These are phyloP conservation scores for Anthracocystis setariae DNA, from an alignment of 1,284 basidiomycete genomes.

Conservation along the genomic window DNA sequence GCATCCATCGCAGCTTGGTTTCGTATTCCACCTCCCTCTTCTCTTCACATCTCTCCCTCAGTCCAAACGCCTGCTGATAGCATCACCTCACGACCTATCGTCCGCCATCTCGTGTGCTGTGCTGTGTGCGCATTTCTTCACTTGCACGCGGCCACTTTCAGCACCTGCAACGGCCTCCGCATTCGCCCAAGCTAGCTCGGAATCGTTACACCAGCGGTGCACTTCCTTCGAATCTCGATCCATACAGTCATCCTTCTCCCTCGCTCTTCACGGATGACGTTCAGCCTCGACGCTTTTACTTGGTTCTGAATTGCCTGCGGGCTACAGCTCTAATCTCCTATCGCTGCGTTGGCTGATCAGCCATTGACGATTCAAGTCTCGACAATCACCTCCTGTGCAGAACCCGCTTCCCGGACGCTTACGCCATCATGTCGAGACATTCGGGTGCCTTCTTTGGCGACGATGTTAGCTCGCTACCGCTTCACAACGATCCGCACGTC, in stretches of 20 bases:
- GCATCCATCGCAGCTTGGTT: not conserved
- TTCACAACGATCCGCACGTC: conserved; percentile 46
- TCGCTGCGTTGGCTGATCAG: not conserved
- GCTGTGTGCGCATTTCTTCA: not conserved
- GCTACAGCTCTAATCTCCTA: conserved; percentile 6
- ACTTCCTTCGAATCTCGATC: conserved; percentile 1
- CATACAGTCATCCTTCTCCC: not conserved
- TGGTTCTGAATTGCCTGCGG: conserved; percentile 24
- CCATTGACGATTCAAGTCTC: not conserved
- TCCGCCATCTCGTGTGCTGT: too few relatives aligned
- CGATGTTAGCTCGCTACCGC: conserved; percentile 35
- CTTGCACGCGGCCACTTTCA: not conserved
- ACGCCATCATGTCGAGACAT: conserved; percentile 38
- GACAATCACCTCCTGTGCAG: too few relatives aligned
- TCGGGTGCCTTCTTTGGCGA: conserved; percentile 50
- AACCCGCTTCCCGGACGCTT: not conserved
- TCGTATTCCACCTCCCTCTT: too few relatives aligned
- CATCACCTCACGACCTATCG: too few relatives aligned
- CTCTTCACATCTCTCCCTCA: too few relatives aligned
- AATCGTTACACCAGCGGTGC: not conserved
- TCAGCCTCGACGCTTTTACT: conserved; percentile 1
- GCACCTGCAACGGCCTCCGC: not conserved
- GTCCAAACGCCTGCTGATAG: too few relatives aligned
- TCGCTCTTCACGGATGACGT: conserved; percentile 22
- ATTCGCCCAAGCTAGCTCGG: not conserved